Evolutionary conservation across 2,329 filamentous ascomycete genomes (phyloP), one percentile per base, ranked within the genome.

Genomic region (Sporothrix mexicana): DNA sequence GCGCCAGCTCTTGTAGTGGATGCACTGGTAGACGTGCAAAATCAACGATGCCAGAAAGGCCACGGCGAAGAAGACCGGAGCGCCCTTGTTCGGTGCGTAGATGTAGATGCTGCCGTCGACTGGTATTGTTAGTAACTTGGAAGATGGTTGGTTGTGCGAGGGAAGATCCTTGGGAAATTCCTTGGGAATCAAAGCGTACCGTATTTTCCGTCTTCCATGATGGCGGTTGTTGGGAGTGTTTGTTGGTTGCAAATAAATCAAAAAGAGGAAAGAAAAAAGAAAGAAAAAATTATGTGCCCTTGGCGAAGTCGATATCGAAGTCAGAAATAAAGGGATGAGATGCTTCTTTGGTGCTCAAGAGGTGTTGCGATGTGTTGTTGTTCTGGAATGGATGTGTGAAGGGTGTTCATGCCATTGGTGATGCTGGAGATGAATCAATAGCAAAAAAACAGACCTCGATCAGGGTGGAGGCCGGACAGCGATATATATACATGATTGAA

Each of bases 1-100:
- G 69, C 82, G 82, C 84, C 85, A 88, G 78, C 83, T 84, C 71
- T 85, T 84, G 80, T 87, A 85, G 67, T 81, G 83, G 67, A 77
- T 47, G 74, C 79, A 77, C 72, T 82, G 81, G 77, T 77, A 81
- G 53, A 77, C 49, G 76, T 82, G 80, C 20, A 76, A 72, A 10
- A 75, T 55, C 13, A 77, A 76, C 2, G 79, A 79, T n/a, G 75
- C 66, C 13, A 76, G 45, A 74, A 79, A 82, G 15, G 78, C 78
- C 47, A 80, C 72, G 15, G 79, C 75, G 72, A 82, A 83, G 78
- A 83, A 82, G 45, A 82, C 74, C 2, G 81, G 79, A 0, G 81
- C 81, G 3, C 76, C 80, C 73, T 80, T 80, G 75, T 82, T 82
- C 1, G 81, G 79, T 2, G 78, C 80, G 71, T 80, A 82, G 72